A percentile compares a stretch with the other conserved stretches of the same genome.
Conservation (phyloP, 345 rosid genomes). For the Citrus mangshanensis region DNA sequence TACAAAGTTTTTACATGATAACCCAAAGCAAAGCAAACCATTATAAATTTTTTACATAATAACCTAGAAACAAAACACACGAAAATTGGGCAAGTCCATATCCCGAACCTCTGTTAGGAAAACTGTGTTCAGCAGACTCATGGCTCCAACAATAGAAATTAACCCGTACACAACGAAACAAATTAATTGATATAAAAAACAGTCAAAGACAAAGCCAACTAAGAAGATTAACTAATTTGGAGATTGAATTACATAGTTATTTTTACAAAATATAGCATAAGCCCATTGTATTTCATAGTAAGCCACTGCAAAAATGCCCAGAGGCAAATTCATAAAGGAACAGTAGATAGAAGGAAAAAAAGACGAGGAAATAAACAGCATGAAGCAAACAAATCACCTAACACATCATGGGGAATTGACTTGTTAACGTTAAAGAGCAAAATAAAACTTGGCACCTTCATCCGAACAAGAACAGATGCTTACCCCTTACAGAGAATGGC, state of each 20-base stretch:
- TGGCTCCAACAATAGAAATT: background rate
- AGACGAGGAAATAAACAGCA: background rate
- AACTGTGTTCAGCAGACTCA: no score
- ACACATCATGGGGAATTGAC: background rate
- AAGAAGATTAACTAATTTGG: background rate
- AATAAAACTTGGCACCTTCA: no score
- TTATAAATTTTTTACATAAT: background rate
- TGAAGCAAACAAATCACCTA: background rate
- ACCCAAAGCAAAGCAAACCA: background rate
- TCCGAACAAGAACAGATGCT: background rate
- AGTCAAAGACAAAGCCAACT: background rate
- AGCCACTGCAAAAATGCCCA: no score
- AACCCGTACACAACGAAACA: background rate
- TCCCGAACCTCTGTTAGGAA: background rate
- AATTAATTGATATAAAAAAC: background rate
- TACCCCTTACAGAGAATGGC: background rate
- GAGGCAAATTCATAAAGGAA: no score
- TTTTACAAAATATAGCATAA: background rate
- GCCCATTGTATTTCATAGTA: background rate
- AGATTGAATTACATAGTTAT: background rate
- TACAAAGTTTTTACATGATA: background rate
- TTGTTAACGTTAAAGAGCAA: background rate
- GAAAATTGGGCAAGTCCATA: background rate
- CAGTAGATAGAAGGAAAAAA: no score
- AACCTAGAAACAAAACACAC: background rate